Evolutionary conservation across 2,329 filamentous ascomycete species (phyloP).

Genomic region (Akanthomyces dipterigenus): DNA sequence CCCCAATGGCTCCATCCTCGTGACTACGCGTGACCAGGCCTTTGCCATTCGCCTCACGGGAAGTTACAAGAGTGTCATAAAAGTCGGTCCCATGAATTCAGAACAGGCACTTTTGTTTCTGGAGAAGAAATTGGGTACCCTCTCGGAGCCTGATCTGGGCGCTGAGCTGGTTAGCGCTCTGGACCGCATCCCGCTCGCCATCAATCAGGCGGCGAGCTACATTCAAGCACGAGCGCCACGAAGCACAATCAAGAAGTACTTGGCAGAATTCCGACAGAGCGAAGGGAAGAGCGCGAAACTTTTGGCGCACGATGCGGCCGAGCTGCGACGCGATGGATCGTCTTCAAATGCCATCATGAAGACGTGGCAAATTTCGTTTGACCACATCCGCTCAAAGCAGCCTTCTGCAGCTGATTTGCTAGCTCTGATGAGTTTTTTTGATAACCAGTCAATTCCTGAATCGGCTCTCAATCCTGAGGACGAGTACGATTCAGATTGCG

Average conservation of each 20-base stretch:
- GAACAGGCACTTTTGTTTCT: conserved; percentile 24
- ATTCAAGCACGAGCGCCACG: conserved; percentile 22
- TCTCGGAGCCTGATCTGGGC: conserved; percentile 13
- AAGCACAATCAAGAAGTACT: conserved; percentile 29
- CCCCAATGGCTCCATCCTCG: conserved; percentile 23
- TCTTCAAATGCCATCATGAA: conserved; percentile 18
- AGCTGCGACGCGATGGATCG: conserved; percentile 16
- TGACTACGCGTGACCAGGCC: conserved; percentile 20
- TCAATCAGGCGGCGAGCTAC: conserved; percentile 28
- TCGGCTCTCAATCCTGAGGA: conserved; percentile 20
- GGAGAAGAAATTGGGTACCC: conserved; percentile 18
- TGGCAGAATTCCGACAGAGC: conserved; percentile 25
- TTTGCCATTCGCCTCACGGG: conserved; percentile 18
- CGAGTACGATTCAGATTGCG: background rate
- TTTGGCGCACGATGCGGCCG: conserved; percentile 14
- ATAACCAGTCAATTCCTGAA: conserved; percentile 34
- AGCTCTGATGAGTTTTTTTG: conserved; percentile 40
- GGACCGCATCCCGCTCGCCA: conserved; percentile 27
- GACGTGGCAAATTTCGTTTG: conserved; percentile 21
- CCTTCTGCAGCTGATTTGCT: conserved; percentile 34
- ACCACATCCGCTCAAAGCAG: conserved; percentile 26
- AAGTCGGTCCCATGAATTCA: conserved; percentile 22
- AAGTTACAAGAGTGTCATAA: conserved; percentile 17
- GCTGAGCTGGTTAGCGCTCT: conserved; percentile 22
- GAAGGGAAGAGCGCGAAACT: conserved; percentile 9